Evolutionary conservation across 2,329 filamentous ascomycete genomes (phyloP).

Genomic region (Sphaerulina populicola): DNA sequence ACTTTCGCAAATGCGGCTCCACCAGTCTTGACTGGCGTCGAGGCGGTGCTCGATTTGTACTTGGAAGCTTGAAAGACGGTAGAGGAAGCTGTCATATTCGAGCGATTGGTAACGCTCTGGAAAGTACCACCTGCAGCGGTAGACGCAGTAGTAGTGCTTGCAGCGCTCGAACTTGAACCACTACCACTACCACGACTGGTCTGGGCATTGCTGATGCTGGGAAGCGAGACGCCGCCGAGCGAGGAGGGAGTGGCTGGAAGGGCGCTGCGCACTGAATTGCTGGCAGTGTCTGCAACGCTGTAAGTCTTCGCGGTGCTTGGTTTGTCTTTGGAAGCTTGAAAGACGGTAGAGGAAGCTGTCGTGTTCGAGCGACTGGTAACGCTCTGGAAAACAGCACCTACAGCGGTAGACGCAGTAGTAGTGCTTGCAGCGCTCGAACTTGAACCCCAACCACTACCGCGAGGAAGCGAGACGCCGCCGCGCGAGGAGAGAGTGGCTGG

Average conservation of each 20-base stretch:
- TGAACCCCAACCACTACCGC: not conserved
- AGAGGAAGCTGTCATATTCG: not conserved
- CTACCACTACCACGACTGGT: not conserved
- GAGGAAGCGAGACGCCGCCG: slow-evolving; percentile 11
- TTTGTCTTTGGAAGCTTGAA: not conserved
- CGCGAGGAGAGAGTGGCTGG: slow-evolving; percentile 14
- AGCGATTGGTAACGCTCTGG: not conserved
- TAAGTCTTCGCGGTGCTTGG: not conserved
- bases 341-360: not conserved
- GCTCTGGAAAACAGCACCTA: not conserved
- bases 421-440: not conserved
- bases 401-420: not conserved
- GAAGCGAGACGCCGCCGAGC: slow-evolving; percentile 12
- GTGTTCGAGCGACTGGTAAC: not conserved
- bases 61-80: not conserved
- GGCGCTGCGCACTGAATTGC: slow-evolving; percentile 7
- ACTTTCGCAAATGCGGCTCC: slow-evolving; percentile 9
- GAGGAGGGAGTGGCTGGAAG: slow-evolving; percentile 13
- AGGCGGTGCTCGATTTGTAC: not conserved
- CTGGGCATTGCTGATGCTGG: not conserved
- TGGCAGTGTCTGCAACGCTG: not conserved
- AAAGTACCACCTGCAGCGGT: not conserved
- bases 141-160: slow-evolving; percentile 2
- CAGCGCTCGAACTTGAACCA: not conserved
- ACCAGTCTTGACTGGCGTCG: not conserved